Base-by-base conservation (phyloP, 2,329 filamentous ascomycete species). In the Tothia fuscella region DNA sequence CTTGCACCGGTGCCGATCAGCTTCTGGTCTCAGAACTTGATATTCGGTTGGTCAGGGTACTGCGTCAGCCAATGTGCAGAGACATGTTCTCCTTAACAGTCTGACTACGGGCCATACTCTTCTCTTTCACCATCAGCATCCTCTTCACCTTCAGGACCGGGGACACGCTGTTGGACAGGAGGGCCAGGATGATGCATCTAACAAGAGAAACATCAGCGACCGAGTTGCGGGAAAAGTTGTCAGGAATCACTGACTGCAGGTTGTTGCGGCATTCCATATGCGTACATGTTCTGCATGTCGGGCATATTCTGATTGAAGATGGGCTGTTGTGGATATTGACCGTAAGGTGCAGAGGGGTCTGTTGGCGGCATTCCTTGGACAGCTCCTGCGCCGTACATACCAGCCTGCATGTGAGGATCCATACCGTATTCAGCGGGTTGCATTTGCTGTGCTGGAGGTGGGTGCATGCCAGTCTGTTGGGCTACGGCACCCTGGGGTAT, bases 231-330 rank as follows among this genome's bases (percentile, higher is more conserved):
- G 10, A 14, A 29, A 29, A 10, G 26, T 29, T 10, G 7, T 34
- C 31, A 34, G 16, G 7, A 9, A 34, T 34, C 31, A 34, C 39
- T 41, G 39, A 21, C 20, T 24, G 39, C 30, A 19, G 39, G 39
- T 24, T 93, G 86, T 49, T 82, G 75, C 52, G 82, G 79, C 73
- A 94, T 84, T 47, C 80, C 25, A 21, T 41, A 41, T 13, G 17
- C 39, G 14, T 31, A 19, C 60, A 96, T 96, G 71, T 95, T 94
- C 48, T 76, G 78, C 48, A 26, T 22, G 17, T 25, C 36, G 12
- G 26, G 6, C 34, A 38, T 38, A 20, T 85, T 79, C 43, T 82
- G 79, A 43, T 79, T 72, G 56, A 87, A 94, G 72, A 95, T 93
- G 38, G 58, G 60, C 51, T 83, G 80, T 34, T 82, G 74, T 17